Percentiles rank a stretch among this genome's conserved stretches.
phyloP scores from a whole-genome alignment of 768 basidiomycete genomes.

The Suillus cothurnatus region DNA sequence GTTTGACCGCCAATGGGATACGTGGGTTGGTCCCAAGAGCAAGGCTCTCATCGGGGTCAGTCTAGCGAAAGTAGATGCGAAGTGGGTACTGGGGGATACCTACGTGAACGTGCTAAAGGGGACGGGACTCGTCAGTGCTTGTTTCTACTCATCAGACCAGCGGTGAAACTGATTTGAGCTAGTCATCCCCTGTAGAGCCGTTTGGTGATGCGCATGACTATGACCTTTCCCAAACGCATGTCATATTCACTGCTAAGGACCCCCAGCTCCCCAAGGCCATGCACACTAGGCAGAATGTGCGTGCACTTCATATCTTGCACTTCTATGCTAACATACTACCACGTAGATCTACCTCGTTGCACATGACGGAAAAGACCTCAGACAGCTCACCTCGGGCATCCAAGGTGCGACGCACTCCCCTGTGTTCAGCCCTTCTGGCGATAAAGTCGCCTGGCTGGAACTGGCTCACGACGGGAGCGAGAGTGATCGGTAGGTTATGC shows the following conservation, averaged over 20 bases:
- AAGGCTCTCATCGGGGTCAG: constrained; percentile 72
- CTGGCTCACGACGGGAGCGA: constrained; percentile 89
- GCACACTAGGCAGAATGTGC: constrained; percentile 89
- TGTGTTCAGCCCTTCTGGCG: constrained; percentile 64
- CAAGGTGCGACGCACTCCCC: constrained; percentile 85
- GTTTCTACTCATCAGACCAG: not conserved
- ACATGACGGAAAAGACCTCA: constrained; percentile 54
- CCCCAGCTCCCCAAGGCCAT: constrained; percentile 71
- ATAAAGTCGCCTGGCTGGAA: constrained; percentile 86
- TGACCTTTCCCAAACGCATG: constrained; percentile 64
- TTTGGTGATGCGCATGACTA: constrained; percentile 85
- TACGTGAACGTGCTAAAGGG: too few relatives aligned
- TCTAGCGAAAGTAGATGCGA: constrained; percentile 47
- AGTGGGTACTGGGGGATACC: constrained; percentile 64
- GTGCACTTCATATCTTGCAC: constrained; percentile 3
- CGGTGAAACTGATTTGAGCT: not conserved
- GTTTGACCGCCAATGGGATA: too few relatives aligned
- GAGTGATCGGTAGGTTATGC: constrained; percentile 61
- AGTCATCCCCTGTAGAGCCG: constrained; percentile 83
- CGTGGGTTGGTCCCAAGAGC: constrained; percentile 75
- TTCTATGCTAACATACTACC: constrained; percentile 4
- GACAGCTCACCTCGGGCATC: constrained; percentile 77
- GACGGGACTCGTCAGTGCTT: constrained; percentile 54
- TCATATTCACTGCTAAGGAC: constrained; percentile 88
- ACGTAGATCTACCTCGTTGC: constrained; percentile 69